Evolutionary conservation across 2,329 filamentous ascomycete species (phyloP).

Genomic region (Hysterium pulicare): DNA sequence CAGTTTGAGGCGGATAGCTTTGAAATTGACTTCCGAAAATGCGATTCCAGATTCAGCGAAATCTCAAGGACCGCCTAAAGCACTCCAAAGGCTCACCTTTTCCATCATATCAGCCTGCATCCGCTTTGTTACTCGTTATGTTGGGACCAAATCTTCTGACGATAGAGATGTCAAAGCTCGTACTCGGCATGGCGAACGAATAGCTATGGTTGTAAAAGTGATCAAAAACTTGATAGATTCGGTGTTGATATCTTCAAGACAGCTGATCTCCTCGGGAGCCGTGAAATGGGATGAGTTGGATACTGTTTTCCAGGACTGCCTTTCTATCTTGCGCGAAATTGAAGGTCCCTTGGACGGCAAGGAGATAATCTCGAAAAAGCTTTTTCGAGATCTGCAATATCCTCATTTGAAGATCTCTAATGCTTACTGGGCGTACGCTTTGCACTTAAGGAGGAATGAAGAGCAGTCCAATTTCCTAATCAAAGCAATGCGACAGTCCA

Average conservation of each 20-base stretch:
- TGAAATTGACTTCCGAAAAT: conserved; percentile 15
- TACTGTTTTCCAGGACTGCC: conserved; percentile 29
- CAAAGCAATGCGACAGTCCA: conserved; percentile 60
- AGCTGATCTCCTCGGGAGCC: conserved; percentile 13
- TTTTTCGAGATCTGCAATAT: conserved; percentile 15
- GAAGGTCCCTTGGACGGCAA: conserved; percentile 14
- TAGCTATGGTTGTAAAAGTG: conserved; percentile 23
- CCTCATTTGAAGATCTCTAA: conserved; percentile 65
- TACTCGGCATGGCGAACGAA: conserved; percentile 20
- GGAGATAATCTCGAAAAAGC: conserved; percentile 5
- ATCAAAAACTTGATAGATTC: conserved; percentile 36
- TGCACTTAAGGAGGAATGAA: conserved; percentile 48
- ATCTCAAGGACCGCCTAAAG: background rate
- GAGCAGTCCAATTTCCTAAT: conserved; percentile 47
- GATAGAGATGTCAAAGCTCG: conserved; percentile 16
- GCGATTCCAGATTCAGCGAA: background rate
- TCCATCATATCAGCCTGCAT: conserved; percentile 26
- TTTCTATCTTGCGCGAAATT: conserved; percentile 23
- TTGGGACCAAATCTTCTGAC: conserved; percentile 17
- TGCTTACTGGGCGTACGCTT: conserved; percentile 65
- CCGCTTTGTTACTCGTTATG: conserved; percentile 32
- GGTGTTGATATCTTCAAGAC: conserved; percentile 30
- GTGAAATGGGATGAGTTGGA: conserved; percentile 32
- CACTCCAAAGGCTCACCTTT: conserved; percentile 15
- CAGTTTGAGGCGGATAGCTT: conserved; percentile 29